These are phyloP conservation scores for Aspergillus indologenus DNA, from an alignment of 495 filamentous ascomycete species.

Conservation along the genomic window DNA sequence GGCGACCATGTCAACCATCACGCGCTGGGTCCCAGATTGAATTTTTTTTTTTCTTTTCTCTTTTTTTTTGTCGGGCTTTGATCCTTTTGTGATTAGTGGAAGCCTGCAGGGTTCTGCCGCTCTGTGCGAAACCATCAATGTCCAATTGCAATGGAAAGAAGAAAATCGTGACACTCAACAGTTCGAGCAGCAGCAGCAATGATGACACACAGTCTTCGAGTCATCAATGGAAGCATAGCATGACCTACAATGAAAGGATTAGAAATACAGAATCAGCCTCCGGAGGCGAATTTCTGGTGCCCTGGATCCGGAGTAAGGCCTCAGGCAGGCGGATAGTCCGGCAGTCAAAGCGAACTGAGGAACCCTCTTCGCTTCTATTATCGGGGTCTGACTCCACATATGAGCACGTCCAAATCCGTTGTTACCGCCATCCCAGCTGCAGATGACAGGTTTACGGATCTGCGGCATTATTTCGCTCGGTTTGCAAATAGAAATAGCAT, in stretches of 20 bases:
- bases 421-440: background rate
- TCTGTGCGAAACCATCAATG: background rate
- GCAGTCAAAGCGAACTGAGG: background rate
- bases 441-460: background rate
- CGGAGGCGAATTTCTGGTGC: background rate
- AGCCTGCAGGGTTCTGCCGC: background rate
- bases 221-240: background rate
- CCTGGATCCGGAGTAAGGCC: background rate
- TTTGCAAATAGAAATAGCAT: too few species aligned
- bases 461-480: too few species aligned
- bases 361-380: background rate
- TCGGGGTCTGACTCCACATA: background rate
- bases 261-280: background rate
- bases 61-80: background rate
- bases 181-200: background rate
- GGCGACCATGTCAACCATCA: constrained; percentile 18
- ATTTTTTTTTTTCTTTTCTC: constrained; percentile 1
- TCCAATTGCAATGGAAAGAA: background rate
- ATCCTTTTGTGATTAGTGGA: background rate
- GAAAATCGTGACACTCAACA: background rate
- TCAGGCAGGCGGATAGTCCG: background rate
- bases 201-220: background rate
- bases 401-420: background rate
- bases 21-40: constrained; percentile 10
- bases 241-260: background rate